Conservation (phyloP, 768 basidiomycete species). For the Coprinopsis sp. region DNA sequence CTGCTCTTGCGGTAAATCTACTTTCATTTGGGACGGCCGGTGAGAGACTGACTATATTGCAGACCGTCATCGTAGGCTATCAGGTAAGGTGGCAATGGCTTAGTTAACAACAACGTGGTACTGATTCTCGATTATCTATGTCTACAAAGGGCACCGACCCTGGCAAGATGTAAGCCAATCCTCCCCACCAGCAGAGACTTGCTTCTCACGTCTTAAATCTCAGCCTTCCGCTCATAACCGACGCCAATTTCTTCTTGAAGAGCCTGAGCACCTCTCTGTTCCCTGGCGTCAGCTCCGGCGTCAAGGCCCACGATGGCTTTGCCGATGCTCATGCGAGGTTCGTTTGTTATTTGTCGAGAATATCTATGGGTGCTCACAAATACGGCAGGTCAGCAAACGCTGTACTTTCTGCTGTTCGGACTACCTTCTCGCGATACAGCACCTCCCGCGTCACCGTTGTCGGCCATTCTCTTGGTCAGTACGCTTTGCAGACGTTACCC, state of each 20-base stretch:
- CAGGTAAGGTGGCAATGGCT: constrained; percentile 19
- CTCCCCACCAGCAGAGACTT: background rate
- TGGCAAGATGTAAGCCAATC: constrained; percentile 11
- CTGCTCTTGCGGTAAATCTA: constrained; percentile 22
- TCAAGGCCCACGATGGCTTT: constrained; percentile 53
- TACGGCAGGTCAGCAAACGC: constrained; percentile 30
- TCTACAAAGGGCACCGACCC: constrained; percentile 11
- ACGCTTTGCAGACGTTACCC: background rate
- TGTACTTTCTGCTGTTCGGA: constrained; percentile 24
- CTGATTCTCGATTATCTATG: background rate
- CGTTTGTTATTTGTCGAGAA: background rate
- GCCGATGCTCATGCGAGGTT: constrained; percentile 41
- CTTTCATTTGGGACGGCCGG: background rate
- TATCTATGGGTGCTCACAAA: background rate
- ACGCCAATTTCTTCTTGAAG: constrained; percentile 36
- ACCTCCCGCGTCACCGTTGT: constrained; percentile 36
- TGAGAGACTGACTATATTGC: background rate
- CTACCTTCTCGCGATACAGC: constrained; percentile 7
- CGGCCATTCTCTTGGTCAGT: constrained; percentile 15
- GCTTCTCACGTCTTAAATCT: background rate
- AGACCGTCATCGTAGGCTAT: constrained; percentile 34
- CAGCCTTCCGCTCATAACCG: constrained; percentile 49
- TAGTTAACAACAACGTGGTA: background rate
- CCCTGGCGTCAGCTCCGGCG: constrained; percentile 43
- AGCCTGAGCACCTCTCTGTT: constrained; percentile 44